A percentile compares a stretch with the other conserved stretches of the same genome.
phyloP scores from a whole-genome alignment of 768 basidiomycete genomes.

The Boletus reticulatus region DNA sequence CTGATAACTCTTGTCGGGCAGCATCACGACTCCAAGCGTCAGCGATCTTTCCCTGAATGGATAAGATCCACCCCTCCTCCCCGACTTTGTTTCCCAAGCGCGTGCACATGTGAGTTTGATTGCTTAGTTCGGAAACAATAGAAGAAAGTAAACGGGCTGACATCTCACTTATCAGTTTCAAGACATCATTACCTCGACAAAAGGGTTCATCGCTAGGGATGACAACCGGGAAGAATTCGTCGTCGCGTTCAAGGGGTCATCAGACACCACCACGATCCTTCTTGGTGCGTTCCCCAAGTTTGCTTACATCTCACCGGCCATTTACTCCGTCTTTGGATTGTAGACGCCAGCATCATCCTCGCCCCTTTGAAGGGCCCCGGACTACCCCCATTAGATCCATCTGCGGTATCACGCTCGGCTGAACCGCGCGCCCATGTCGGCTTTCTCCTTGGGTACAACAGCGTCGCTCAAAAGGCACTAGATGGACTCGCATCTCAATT shows the following conservation, averaged over 20 bases:
- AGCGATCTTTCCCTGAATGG: constrained; percentile 29
- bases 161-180: constrained; percentile 30
- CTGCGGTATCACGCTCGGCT: background rate
- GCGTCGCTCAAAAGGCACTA: constrained; percentile 32
- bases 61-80: constrained; percentile 43
- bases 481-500: constrained; percentile 30
- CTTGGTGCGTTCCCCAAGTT: constrained; percentile 7
- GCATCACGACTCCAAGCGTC: constrained; percentile 34
- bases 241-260: constrained; percentile 41
- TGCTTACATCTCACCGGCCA: background rate
- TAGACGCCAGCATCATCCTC: constrained; percentile 24
- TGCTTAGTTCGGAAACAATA: background rate
- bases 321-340: background rate
- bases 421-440: constrained; percentile 35
- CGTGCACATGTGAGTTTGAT: constrained; percentile 32
- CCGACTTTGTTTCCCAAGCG: constrained; percentile 52
- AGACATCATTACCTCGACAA: constrained; percentile 36
- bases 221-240: constrained; percentile 41
- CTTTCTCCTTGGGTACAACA: constrained; percentile 36
- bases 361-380: constrained; percentile 22
- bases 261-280: constrained; percentile 20
- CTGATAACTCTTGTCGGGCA: constrained; percentile 10
- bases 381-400: constrained; percentile 16
- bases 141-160: no score
- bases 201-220: constrained; percentile 46